Conservation (phyloP, 345 rosid genomes). For the Aethionema arabicum region DNA sequence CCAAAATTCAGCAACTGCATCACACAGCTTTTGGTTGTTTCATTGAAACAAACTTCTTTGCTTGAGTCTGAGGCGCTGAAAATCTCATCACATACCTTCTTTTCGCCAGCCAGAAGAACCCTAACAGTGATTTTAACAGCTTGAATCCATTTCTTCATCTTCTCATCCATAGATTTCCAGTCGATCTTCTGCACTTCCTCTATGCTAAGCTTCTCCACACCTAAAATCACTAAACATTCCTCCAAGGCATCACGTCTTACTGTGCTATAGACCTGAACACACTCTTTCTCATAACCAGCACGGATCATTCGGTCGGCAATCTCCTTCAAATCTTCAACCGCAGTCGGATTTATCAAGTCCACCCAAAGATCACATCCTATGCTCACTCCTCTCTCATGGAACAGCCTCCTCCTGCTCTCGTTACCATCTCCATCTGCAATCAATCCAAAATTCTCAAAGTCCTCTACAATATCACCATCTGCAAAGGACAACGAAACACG, state of each 20-base stretch:
- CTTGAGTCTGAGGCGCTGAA: conserved; percentile 56
- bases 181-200: conserved; percentile 94
- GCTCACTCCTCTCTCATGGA: conserved; percentile 87
- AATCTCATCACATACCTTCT: conserved; percentile 72
- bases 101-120: conserved; percentile 79
- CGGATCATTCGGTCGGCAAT: conserved; percentile 88
- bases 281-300: conserved; percentile 92
- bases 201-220: conserved; percentile 87
- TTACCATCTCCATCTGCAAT: conserved; percentile 46
- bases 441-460: conserved; percentile 61
- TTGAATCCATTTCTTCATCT: conserved; percentile 96
- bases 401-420: conserved; percentile 55
- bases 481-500: conserved; percentile 64
- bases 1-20: conserved; percentile 91
- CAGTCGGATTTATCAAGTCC: conserved; percentile 69
- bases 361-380: conserved; percentile 73
- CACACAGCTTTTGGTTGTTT: conserved; percentile 77
- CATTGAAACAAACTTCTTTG: conserved; percentile 78
- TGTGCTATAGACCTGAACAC: conserved; percentile 77
- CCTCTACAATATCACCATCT: conserved; percentile 70
- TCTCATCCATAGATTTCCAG: conserved; percentile 91
- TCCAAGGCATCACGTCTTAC: conserved; percentile 84
- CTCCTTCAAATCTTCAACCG: conserved; percentile 62
- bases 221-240: conserved; percentile 73
- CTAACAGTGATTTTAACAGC: conserved; percentile 72